These are phyloP conservation scores for Citrus sinensis DNA, from an alignment of 345 rosid species.

Conservation along the genomic window DNA sequence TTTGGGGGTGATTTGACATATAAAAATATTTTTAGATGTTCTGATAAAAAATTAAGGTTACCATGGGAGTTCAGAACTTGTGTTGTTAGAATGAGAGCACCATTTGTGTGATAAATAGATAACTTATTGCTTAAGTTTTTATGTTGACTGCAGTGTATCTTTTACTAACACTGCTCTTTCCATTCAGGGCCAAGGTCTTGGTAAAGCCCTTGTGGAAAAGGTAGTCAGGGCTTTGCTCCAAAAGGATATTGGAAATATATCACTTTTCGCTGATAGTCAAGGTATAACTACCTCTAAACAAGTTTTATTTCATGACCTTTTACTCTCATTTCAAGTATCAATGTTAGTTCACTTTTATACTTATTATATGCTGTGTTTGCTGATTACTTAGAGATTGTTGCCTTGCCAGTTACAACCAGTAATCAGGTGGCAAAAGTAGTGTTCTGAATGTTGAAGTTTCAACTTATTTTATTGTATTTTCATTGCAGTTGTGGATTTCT, in stretches of 20 bases:
- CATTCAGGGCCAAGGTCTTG: constrained; percentile 90
- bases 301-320: not conserved
- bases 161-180: constrained; percentile 11
- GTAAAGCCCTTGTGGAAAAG: constrained; percentile 89
- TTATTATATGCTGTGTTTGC: not conserved
- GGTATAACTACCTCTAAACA: constrained; percentile 40
- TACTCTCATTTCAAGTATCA: not conserved
- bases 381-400: not conserved
- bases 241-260: constrained; percentile 87
- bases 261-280: constrained; percentile 97
- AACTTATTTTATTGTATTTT: constrained; percentile 1
- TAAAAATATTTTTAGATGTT: not conserved
- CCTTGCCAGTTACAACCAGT: not conserved
- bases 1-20: not conserved
- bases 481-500: constrained; percentile 87
- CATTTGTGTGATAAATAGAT: not conserved
- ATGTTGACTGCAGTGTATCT: constrained; percentile 1
- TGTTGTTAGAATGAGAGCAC: not conserved
- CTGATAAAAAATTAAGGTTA: not conserved
- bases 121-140: not conserved
- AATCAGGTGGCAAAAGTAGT: not conserved
- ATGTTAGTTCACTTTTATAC: not conserved
- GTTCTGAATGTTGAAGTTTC: not conserved
- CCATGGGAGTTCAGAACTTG: not conserved
- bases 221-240: constrained; percentile 82